A percentile compares a stretch with the other conserved stretches of the same genome.
These are phyloP conservation scores for Arachis hypogaea DNA, from an alignment of 306 rosid genomes.

Conservation along the genomic window DNA sequence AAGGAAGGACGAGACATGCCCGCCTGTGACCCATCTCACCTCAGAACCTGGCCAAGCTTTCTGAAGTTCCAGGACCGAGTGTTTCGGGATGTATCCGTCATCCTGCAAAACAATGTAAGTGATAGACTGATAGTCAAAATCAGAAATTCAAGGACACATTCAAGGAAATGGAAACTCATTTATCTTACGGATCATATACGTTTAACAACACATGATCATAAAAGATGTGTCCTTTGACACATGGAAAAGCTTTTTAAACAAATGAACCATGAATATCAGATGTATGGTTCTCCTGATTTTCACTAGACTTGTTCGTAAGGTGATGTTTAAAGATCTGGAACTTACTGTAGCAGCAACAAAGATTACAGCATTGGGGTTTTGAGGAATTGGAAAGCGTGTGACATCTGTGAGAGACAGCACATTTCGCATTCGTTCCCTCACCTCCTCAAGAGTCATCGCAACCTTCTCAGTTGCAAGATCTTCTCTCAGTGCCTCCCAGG, in stretches of 20 bases:
- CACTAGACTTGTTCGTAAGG: constrained; percentile 22
- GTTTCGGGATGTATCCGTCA: constrained; percentile 92
- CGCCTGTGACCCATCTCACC: constrained; percentile 98
- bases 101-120: constrained; percentile 55
- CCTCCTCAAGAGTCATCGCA: constrained; percentile 93
- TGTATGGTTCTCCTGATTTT: constrained; percentile 7
- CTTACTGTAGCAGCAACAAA: constrained; percentile 97
- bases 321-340: constrained; percentile 36
- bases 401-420: constrained; percentile 96
- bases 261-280: constrained; percentile 12
- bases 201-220: constrained; percentile 18
- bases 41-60: constrained; percentile 98
- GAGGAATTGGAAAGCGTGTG: constrained; percentile 95
- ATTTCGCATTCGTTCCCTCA: constrained; percentile 84
- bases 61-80: constrained; percentile 84
- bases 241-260: constrained; percentile 20
- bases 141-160: constrained; percentile 1
- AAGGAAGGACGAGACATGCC: constrained; percentile 93
- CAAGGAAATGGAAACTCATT: constrained; percentile 8
- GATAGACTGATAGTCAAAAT: constrained; percentile 23
- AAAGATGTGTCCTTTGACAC: constrained; percentile 6
- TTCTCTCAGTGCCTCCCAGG: constrained; percentile 91
- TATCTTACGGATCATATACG: neutral
- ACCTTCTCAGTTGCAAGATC: constrained; percentile 73
- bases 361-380: constrained; percentile 81